These are phyloP conservation scores for Boletus tomentosulus DNA, from an alignment of 768 basidiomycete genomes.

Conservation along the genomic window DNA sequence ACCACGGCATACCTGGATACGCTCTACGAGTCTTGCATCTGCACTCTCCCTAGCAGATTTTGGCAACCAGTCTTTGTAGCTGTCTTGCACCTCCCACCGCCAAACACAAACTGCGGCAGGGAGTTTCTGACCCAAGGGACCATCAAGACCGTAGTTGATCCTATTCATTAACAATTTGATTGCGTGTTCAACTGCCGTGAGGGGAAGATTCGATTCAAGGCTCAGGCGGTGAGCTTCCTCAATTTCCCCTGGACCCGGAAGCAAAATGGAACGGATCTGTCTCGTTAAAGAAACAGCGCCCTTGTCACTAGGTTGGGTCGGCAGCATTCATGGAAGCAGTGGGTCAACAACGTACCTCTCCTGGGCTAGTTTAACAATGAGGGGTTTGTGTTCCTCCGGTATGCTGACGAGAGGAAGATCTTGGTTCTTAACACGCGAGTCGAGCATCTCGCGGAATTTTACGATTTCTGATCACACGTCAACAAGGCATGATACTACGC, in stretches of 20 bases:
- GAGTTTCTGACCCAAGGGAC: conserved; percentile 42
- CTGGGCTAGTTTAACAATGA: conserved; percentile 79
- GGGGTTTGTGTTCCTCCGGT: conserved; percentile 64
- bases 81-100: conserved; percentile 80
- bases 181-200: conserved; percentile 52
- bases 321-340: conserved; percentile 1
- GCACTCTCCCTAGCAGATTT: conserved; percentile 61
- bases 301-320: conserved; percentile 58
- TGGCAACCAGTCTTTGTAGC: conserved; percentile 59
- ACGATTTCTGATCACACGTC: conserved; percentile 55
- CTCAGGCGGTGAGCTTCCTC: conserved; percentile 32
- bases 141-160: conserved; percentile 77
- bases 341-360: conserved; percentile 59
- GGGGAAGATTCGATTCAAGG: conserved; percentile 40
- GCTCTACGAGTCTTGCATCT: conserved; percentile 56
- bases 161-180: conserved; percentile 63
- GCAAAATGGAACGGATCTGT: conserved; percentile 62
- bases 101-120: conserved; percentile 69
- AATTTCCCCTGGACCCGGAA: conserved; percentile 61
- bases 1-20: conserved; percentile 49
- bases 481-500: neutral
- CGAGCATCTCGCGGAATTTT: conserved; percentile 69
- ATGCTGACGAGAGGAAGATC: conserved; percentile 52
- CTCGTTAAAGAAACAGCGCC: conserved; percentile 57
- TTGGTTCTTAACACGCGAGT: conserved; percentile 44